These are phyloP conservation scores for Leccinum imitatum DNA, from an alignment of 768 basidiomycete genomes.

Conservation along the genomic window DNA sequence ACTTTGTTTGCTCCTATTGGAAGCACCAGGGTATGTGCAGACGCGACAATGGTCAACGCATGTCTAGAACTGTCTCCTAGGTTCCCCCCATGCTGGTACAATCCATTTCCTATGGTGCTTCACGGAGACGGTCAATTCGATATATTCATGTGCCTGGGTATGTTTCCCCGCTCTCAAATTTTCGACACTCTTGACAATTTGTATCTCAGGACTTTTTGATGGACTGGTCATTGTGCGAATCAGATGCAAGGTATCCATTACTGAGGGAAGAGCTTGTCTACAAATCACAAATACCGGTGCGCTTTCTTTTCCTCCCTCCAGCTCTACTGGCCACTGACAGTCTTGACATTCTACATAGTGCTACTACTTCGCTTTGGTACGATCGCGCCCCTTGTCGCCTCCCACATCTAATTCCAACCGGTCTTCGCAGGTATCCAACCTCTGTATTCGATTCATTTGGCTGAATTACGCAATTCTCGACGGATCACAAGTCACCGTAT, in stretches of 20 bases:
- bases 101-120: slow-evolving; percentile 72
- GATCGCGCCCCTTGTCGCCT: slow-evolving; percentile 11
- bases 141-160: slow-evolving; percentile 82
- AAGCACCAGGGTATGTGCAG: slow-evolving; percentile 51
- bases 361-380: slow-evolving; percentile 79
- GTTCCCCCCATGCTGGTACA: slow-evolving; percentile 39
- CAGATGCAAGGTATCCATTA: slow-evolving; percentile 52
- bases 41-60: neutral
- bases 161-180: slow-evolving; percentile 16
- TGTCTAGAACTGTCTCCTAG: neutral
- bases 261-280: slow-evolving; percentile 79
- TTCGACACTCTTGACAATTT: neutral
- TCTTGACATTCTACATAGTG: slow-evolving; percentile 39
- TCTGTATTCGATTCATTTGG: slow-evolving; percentile 80
- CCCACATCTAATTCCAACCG: neutral
- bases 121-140: slow-evolving; percentile 57
- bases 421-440: slow-evolving; percentile 61
- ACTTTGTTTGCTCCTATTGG: slow-evolving; percentile 76
- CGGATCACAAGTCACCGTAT: slow-evolving; percentile 50
- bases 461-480: slow-evolving; percentile 66
- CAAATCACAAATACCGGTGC: slow-evolving; percentile 55
- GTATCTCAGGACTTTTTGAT: slow-evolving; percentile 75
- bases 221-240: slow-evolving; percentile 86
- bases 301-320: slow-evolving; percentile 12
- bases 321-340: neutral